A percentile compares a stretch with the other conserved stretches of the same genome.
Evolutionary conservation across 2,329 filamentous ascomycete species (phyloP).

Genomic region (Aureobasidium sp.): DNA sequence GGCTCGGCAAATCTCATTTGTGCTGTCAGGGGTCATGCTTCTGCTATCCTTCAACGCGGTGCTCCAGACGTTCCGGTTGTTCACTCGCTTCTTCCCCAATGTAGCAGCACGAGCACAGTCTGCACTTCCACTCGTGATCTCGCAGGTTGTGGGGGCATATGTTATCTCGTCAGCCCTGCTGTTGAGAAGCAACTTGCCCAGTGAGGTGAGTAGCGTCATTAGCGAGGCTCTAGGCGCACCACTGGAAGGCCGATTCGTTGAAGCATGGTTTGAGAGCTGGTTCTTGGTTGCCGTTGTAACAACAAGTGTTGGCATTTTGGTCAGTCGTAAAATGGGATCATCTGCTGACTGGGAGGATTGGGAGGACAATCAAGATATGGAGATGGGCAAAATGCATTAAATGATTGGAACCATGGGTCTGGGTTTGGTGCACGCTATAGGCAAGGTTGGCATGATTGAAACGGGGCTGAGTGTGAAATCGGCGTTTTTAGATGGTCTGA

Average conservation of each 20-base stretch:
- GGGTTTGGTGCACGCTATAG: not conserved
- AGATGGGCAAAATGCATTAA: slow-evolving; percentile 76
- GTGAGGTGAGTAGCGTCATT: slow-evolving; percentile 80
- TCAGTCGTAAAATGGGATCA: slow-evolving; percentile 68
- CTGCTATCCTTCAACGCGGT: slow-evolving; percentile 84
- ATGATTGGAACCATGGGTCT: not conserved
- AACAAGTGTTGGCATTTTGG: slow-evolving; percentile 77
- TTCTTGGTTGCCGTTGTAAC: slow-evolving; percentile 74
- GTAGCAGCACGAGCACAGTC: slow-evolving; percentile 79
- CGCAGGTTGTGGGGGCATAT: slow-evolving; percentile 85
- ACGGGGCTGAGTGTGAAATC: too few relatives aligned
- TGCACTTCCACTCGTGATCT: slow-evolving; percentile 81
- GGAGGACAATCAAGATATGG: slow-evolving; percentile 65
- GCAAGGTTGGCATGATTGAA: not conserved
- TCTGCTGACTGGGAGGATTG: slow-evolving; percentile 36
- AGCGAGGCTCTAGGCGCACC: slow-evolving; percentile 81
- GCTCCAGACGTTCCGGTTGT: slow-evolving; percentile 86
- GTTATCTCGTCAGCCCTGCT: slow-evolving; percentile 84
- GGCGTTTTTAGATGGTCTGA: not conserved
- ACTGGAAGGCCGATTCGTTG: slow-evolving; percentile 75
- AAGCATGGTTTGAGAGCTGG: slow-evolving; percentile 91
- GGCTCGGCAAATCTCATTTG: slow-evolving; percentile 87
- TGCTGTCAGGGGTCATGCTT: slow-evolving; percentile 85
- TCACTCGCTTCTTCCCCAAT: slow-evolving; percentile 77
- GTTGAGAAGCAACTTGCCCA: slow-evolving; percentile 80